Percentiles rank a stretch among this genome's conserved stretches.
Conservation (phyloP, 768 basidiomycete species). For the Termitomyces bulborhizus region DNA sequence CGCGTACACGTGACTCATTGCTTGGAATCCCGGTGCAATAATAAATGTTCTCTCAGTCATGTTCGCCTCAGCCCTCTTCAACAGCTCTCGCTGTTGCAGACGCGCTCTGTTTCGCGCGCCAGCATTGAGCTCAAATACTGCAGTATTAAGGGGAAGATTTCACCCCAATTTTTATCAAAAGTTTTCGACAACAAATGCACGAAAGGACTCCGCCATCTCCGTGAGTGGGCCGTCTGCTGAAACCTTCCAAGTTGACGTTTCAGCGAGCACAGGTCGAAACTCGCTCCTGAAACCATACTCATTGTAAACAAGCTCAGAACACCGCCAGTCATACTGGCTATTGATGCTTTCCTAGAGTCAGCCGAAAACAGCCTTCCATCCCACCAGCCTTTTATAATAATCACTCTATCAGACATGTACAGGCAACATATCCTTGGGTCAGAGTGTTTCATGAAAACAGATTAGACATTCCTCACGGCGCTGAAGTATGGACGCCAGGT, state of each 20-base stretch:
- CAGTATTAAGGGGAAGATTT: neutral
- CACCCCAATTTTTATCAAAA: neutral
- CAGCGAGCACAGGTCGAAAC: slow-evolving; percentile 31
- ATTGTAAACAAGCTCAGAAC: slow-evolving; percentile 81
- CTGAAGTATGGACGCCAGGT: slow-evolving; percentile 65
- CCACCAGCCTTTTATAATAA: neutral
- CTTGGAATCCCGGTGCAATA: too few relatives aligned
- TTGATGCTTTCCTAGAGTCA: slow-evolving; percentile 66
- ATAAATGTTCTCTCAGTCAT: neutral
- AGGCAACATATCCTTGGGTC: slow-evolving; percentile 50
- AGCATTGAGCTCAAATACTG: neutral
- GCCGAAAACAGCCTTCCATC: slow-evolving; percentile 17
- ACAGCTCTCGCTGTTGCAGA: neutral
- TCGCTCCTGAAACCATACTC: slow-evolving; percentile 57
- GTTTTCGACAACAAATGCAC: slow-evolving; percentile 7
- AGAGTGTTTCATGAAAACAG: slow-evolving; percentile 64
- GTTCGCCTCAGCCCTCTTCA: slow-evolving; percentile 9
- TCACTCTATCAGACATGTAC: slow-evolving; percentile 43
- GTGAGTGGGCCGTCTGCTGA: slow-evolving; percentile 9
- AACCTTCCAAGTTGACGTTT: slow-evolving; percentile 17
- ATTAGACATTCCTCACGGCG: slow-evolving; percentile 57
- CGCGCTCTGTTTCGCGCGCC: neutral
- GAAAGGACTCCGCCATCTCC: slow-evolving; percentile 4
- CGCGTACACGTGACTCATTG: slow-evolving; percentile 23
- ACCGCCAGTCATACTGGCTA: slow-evolving; percentile 68